Evolutionary conservation across 805 yeast genomes (phyloP).

Genomic region (Lachancea meyersii): DNA sequence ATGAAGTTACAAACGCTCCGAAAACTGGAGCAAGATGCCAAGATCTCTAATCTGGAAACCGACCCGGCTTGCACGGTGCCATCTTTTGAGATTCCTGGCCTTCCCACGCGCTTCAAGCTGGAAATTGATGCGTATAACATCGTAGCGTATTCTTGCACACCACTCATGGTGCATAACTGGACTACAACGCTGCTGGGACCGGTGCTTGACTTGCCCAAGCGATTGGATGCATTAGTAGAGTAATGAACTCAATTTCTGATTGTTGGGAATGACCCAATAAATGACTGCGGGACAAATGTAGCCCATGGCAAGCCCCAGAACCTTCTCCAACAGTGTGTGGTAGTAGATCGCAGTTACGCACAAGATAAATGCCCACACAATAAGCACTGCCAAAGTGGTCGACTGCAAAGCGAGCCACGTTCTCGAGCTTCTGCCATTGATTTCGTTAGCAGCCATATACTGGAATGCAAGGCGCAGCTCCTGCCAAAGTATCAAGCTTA

Average conservation of each 20-base stretch:
- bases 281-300: conserved; percentile 44
- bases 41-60: conserved; percentile 14
- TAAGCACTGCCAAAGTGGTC: conserved; percentile 16
- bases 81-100: background rate
- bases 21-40: conserved; percentile 12
- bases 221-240: conserved; percentile 9
- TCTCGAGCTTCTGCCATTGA: background rate
- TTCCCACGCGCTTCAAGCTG: conserved; percentile 12
- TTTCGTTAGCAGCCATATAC: conserved; percentile 6
- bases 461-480: conserved; percentile 25
- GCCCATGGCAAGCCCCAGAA: conserved; percentile 64
- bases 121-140: conserved; percentile 16
- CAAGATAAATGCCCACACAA: conserved; percentile 51
- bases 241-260: conserved; percentile 5
- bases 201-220: conserved; percentile 13
- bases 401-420: conserved; percentile 11
- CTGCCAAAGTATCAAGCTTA: conserved; percentile 38
- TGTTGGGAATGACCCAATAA: conserved; percentile 32
- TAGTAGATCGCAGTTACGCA: conserved; percentile 76
- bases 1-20: conserved; percentile 15
- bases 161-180: conserved; percentile 11
- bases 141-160: conserved; percentile 14
- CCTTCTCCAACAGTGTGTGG: conserved; percentile 71
- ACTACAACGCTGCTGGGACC: conserved; percentile 22
- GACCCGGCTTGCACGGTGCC: conserved; percentile 12